Percentiles rank a stretch among this genome's conserved stretches.
phyloP scores from a whole-genome alignment of 2,329 filamentous ascomycete genomes.

The Scopulariopsis brevicaulis region DNA sequence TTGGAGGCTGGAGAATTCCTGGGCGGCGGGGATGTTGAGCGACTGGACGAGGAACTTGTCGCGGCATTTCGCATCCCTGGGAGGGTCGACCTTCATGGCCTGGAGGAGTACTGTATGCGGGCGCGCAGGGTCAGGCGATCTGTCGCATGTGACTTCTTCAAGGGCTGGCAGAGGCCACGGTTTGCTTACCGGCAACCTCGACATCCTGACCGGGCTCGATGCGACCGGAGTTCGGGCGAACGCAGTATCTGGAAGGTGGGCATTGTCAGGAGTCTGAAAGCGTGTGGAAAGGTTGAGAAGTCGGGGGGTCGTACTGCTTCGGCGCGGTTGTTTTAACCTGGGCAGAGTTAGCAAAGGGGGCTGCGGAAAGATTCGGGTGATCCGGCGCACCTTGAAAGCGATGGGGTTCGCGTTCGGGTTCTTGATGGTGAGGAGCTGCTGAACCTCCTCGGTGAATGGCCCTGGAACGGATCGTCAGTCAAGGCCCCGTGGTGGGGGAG shows the following conservation, averaged over 20 bases:
- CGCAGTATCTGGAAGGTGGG: constrained; percentile 65
- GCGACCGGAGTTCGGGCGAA: constrained; percentile 90
- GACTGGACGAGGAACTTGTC: constrained; percentile 98
- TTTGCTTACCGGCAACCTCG: constrained; percentile 71
- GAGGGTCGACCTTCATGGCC: constrained; percentile 93
- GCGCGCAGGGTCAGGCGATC: constrained; percentile 5
- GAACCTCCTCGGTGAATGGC: constrained; percentile 55
- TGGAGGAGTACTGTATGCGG: constrained; percentile 68
- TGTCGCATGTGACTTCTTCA: constrained; percentile 11
- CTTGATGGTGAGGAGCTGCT: constrained; percentile 52
- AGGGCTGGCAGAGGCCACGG: background rate
- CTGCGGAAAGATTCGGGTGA: background rate
- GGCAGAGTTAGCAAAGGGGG: constrained; percentile 14
- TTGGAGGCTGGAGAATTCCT: constrained; percentile 60
- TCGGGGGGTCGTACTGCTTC: constrained; percentile 66
- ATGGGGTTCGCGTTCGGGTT: constrained; percentile 52
- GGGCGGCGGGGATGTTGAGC: constrained; percentile 69
- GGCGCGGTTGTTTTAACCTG: constrained; percentile 98
- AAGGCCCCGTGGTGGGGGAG: background rate
- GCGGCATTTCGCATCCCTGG: constrained; percentile 76
- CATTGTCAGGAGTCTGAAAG: constrained; percentile 4
- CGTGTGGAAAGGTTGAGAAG: background rate
- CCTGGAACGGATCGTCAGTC: constrained; percentile 26
- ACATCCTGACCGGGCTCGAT: constrained; percentile 85
- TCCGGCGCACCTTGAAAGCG: constrained; percentile 53